Conservation (phyloP, 805 yeast genomes). For the Candida xiaguanensis region DNA sequence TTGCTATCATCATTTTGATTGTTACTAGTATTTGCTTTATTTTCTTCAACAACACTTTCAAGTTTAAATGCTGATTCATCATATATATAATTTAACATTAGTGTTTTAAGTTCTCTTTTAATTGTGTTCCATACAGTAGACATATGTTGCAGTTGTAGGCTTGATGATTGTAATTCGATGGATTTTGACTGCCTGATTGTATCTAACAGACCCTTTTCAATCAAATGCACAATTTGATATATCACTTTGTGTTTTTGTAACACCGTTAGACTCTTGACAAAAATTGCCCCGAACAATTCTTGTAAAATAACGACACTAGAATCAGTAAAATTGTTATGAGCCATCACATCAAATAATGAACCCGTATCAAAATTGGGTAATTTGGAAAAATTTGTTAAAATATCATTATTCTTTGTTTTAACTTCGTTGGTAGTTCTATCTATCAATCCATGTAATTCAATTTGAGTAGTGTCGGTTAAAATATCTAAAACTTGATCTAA, state of each 20-base stretch:
- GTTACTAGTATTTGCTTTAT: conserved; percentile 1
- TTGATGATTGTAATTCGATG: not conserved
- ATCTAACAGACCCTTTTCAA: conserved; percentile 21
- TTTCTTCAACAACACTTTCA: conserved; percentile 2
- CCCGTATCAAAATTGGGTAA: conserved; percentile 26
- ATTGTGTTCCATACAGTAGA: conserved; percentile 27
- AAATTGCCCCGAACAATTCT: conserved; percentile 70
- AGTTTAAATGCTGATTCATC: conserved; percentile 14
- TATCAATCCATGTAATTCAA: conserved; percentile 62
- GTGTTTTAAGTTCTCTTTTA: conserved; percentile 28
- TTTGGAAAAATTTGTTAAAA: conserved; percentile 25
- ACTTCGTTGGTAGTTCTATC: conserved; percentile 63
- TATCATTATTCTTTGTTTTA: conserved; percentile 48
- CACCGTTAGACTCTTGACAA: conserved; percentile 56
- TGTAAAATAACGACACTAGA: conserved; percentile 54
- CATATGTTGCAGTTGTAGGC: not conserved
- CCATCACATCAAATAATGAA: conserved; percentile 18
- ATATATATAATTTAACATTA: conserved; percentile 32
- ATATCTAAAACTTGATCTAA: conserved; percentile 56
- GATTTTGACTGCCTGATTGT: not conserved
- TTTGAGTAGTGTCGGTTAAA: conserved; percentile 50
- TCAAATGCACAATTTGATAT: conserved; percentile 46
- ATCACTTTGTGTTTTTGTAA: conserved; percentile 70
- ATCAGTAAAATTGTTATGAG: conserved; percentile 39
- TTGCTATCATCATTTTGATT: conserved; percentile 5